These are phyloP conservation scores for Moricandia arvensis DNA, from an alignment of 345 rosid species.

Conservation along the genomic window DNA sequence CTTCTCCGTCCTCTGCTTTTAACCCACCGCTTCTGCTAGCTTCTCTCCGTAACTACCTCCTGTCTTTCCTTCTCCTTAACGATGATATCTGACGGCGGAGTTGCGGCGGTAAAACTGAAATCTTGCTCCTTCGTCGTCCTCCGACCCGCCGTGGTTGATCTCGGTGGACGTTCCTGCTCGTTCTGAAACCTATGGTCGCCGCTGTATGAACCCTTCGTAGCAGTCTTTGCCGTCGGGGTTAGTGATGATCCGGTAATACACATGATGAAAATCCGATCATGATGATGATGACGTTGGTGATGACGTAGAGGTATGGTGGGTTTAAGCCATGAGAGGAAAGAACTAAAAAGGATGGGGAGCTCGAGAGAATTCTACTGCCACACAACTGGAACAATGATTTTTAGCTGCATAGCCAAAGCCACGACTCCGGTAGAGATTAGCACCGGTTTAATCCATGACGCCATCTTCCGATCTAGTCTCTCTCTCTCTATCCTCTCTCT, in stretches of 20 bases:
- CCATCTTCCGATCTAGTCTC: conserved; percentile 18
- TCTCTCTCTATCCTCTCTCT: neutral
- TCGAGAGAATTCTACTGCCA: conserved; percentile 41
- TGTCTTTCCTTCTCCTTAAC: neutral
- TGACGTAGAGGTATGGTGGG: conserved; percentile 63
- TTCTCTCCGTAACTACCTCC: neutral
- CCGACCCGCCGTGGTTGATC: neutral
- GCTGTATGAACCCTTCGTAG: conserved; percentile 15
- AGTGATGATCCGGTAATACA: conserved; percentile 31
- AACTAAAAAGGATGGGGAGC: conserved; percentile 49
- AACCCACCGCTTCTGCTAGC: neutral
- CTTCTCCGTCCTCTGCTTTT: neutral
- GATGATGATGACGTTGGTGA: conserved; percentile 64
- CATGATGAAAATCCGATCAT: conserved; percentile 55
- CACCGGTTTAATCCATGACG: conserved; percentile 39
- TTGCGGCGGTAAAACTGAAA: neutral
- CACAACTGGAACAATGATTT: conserved; percentile 46
- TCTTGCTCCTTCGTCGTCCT: neutral
- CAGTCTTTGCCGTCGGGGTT: conserved; percentile 15
- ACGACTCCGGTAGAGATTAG: conserved; percentile 49
- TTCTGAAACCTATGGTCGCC: conserved; percentile 17
- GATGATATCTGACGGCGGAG: neutral
- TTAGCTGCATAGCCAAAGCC: conserved; percentile 41
- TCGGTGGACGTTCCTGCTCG: neutral
- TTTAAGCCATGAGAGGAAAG: conserved; percentile 49